Conservation (phyloP, 495 filamentous ascomycete genomes). For the Xylaria nigripes region DNA sequence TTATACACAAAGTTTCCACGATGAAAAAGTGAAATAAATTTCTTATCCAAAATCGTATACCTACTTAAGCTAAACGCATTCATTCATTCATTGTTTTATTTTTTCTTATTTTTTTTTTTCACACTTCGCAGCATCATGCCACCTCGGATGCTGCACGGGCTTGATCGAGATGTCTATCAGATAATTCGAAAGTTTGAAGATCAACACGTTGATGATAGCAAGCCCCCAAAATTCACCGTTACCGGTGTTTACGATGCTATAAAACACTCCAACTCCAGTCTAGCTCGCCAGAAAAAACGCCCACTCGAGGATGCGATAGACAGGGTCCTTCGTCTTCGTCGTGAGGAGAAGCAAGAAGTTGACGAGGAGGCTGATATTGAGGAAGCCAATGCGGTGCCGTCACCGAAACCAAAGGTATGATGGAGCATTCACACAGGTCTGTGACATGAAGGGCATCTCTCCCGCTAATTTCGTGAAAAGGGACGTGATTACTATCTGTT, state of each 20-base stretch:
- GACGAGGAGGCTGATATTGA: conserved; percentile 56
- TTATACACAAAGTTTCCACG: background rate
- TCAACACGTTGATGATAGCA: conserved; percentile 42
- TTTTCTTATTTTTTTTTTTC: too few relatives aligned
- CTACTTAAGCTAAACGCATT: background rate
- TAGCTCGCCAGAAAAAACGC: conserved; percentile 72
- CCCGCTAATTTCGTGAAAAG: conserved; percentile 19
- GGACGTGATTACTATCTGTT: conserved; percentile 54
- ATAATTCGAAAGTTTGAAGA: conserved; percentile 65
- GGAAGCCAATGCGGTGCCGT: conserved; percentile 36
- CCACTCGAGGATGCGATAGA: conserved; percentile 80
- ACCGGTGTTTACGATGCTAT: conserved; percentile 64
- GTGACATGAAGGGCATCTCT: background rate
- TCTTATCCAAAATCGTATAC: background rate
- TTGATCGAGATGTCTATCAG: conserved; percentile 53
- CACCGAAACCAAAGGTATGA: conserved; percentile 27
- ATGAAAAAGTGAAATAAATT: background rate
- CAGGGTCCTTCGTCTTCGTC: conserved; percentile 66
- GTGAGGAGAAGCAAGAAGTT: conserved; percentile 51
- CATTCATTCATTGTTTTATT: too few relatives aligned
- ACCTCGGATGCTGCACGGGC: conserved; percentile 19
- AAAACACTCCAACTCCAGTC: conserved; percentile 73
- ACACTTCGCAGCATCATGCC: conserved; percentile 9
- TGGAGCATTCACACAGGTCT: background rate
- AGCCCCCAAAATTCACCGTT: conserved; percentile 42